Evolutionary conservation across 1,139 yeast species (phyloP).

Genomic region (Candida sp.): DNA sequence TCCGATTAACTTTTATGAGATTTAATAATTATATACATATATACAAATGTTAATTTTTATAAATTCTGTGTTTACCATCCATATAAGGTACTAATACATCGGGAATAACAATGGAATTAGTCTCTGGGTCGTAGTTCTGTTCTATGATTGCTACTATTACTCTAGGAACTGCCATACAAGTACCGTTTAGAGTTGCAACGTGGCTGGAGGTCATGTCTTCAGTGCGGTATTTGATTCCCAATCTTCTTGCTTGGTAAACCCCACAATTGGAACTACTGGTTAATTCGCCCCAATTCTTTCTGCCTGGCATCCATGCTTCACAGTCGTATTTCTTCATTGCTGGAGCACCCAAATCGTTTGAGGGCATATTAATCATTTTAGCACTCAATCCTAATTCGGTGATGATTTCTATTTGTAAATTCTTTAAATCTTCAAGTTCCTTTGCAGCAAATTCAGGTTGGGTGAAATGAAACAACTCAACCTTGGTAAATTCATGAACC

Average conservation of each 20-base stretch:
- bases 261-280: constrained; percentile 91
- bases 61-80: constrained; percentile 52
- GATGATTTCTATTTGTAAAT: constrained; percentile 65
- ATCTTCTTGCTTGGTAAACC: constrained; percentile 85
- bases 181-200: constrained; percentile 89
- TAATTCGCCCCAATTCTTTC: constrained; percentile 90
- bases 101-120: constrained; percentile 63
- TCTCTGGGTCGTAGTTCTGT: constrained; percentile 65
- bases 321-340: constrained; percentile 91
- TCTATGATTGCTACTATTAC: constrained; percentile 86
- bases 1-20: neutral
- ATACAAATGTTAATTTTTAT: constrained; percentile 9
- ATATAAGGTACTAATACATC: constrained; percentile 61
- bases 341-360: constrained; percentile 89
- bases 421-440: constrained; percentile 59
- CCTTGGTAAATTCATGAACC: constrained; percentile 98
- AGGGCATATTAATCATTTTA: constrained; percentile 84
- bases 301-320: constrained; percentile 99
- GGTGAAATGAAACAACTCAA: constrained; percentile 86
- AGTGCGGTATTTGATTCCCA: constrained; percentile 57
- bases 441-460: constrained; percentile 37
- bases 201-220: constrained; percentile 40
- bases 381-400: constrained; percentile 73
- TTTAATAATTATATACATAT: constrained; percentile 5
- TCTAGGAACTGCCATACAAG: constrained; percentile 95